Percentiles rank a stretch among this genome's conserved stretches.
Evolutionary conservation across 129 eudicot genomes (phyloP).

Genomic region (Saussurea involucrata): DNA sequence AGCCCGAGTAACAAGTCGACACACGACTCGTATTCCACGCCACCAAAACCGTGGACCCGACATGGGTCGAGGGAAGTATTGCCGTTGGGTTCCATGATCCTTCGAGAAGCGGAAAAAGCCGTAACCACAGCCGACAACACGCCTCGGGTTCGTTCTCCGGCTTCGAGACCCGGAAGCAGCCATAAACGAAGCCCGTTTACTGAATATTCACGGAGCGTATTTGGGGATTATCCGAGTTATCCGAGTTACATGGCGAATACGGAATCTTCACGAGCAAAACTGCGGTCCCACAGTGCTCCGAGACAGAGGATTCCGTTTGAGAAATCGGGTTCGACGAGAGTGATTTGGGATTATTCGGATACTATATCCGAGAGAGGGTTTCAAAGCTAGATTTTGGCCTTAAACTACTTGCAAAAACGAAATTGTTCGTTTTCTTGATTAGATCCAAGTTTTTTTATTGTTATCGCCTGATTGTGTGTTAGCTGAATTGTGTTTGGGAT

Average conservation of each 20-base stretch:
- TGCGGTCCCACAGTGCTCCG: slow-evolving; percentile 86
- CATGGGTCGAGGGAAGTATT: slow-evolving; percentile 37
- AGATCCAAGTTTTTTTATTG: slow-evolving; percentile 5
- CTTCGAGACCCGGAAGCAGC: slow-evolving; percentile 64
- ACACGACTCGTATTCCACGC: slow-evolving; percentile 18
- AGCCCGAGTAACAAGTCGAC: slow-evolving; percentile 31
- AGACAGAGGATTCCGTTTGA: slow-evolving; percentile 59
- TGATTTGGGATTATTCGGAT: slow-evolving; percentile 54
- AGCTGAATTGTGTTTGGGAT: slow-evolving; percentile 7
- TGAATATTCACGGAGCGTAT: slow-evolving; percentile 61
- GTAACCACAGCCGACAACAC: slow-evolving; percentile 46
- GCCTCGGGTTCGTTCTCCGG: slow-evolving; percentile 46
- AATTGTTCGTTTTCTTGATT: slow-evolving; percentile 7
- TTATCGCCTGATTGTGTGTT: slow-evolving; percentile 14
- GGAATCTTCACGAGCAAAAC: slow-evolving; percentile 70
- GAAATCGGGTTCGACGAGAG: slow-evolving; percentile 34
- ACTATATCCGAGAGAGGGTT: slow-evolving; percentile 57
- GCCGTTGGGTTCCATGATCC: slow-evolving; percentile 47
- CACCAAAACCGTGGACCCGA: slow-evolving; percentile 51
- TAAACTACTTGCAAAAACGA: not conserved
- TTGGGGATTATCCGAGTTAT: slow-evolving; percentile 48
- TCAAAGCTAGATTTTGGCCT: slow-evolving; percentile 12
- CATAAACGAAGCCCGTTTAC: slow-evolving; percentile 49
- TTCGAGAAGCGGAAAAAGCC: slow-evolving; percentile 43
- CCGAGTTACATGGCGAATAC: slow-evolving; percentile 90